Percentiles rank a stretch among this genome's conserved stretches.
Evolutionary conservation across 768 basidiomycete genomes (phyloP).

Genomic region (Lactifluus subvellereus): DNA sequence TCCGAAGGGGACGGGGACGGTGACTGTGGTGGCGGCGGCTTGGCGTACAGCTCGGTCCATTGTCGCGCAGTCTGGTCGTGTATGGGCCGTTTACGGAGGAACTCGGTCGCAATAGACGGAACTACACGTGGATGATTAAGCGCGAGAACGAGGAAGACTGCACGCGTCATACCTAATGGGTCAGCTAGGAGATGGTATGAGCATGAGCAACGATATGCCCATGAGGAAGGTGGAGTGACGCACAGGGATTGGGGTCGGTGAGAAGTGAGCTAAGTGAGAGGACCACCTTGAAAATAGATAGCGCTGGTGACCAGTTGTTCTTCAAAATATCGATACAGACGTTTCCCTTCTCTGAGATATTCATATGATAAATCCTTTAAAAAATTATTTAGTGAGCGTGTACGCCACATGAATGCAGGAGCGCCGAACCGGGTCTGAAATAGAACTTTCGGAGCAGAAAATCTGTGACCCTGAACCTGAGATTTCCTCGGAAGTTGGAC

Average conservation of each 20-base stretch:
- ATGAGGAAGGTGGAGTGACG: slow-evolving; percentile 29
- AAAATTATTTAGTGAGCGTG: not conserved
- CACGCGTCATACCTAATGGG: slow-evolving; percentile 18
- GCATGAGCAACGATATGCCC: not conserved
- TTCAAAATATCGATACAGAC: slow-evolving; percentile 92
- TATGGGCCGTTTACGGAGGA: slow-evolving; percentile 29
- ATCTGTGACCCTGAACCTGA: slow-evolving; percentile 38
- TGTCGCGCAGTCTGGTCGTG: slow-evolving; percentile 40
- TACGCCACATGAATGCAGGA: slow-evolving; percentile 2
- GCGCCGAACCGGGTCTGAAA: slow-evolving; percentile 62
- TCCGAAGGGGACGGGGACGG: not conserved
- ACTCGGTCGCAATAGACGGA: slow-evolving; percentile 32
- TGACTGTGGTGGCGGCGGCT: slow-evolving; percentile 8
- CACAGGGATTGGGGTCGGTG: slow-evolving; percentile 91
- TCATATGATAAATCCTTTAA: slow-evolving; percentile 85
- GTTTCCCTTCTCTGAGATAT: slow-evolving; percentile 72
- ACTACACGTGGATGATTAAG: slow-evolving; percentile 23
- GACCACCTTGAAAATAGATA: slow-evolving; percentile 92
- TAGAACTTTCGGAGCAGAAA: slow-evolving; percentile 71
- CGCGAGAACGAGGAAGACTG: not conserved
- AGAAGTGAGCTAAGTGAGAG: slow-evolving; percentile 88
- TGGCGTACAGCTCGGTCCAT: slow-evolving; percentile 35
- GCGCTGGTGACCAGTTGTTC: slow-evolving; percentile 88
- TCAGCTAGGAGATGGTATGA: slow-evolving; percentile 17
- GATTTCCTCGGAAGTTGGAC: not conserved